Conservation (phyloP, 148 eudicot genomes). For the Linanthus parryae region DNA sequence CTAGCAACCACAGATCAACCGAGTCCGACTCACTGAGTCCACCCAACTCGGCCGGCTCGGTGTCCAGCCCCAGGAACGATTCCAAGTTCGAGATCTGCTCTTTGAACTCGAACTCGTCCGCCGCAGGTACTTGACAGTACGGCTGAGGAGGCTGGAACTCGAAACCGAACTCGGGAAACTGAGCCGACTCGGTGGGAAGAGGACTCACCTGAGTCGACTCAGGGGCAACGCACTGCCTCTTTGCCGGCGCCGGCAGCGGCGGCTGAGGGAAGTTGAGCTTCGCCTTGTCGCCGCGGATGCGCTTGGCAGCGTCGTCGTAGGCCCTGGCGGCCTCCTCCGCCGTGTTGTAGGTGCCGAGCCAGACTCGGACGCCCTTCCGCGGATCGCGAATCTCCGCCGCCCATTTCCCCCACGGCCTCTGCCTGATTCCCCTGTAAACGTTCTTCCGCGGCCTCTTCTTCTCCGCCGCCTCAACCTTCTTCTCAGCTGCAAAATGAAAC, state of each 20-base stretch:
- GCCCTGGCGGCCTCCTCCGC: constrained; percentile 83
- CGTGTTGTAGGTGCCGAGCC: constrained; percentile 91
- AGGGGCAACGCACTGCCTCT: constrained; percentile 19
- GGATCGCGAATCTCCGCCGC: constrained; percentile 97
- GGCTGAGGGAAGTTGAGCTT: constrained; percentile 79
- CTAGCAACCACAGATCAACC: constrained; percentile 38
- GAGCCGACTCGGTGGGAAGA: constrained; percentile 9
- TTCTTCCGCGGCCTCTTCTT: constrained; percentile 42
- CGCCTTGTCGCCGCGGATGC: constrained; percentile 83
- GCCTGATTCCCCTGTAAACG: constrained; percentile 75
- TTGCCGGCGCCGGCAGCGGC: constrained; percentile 16
- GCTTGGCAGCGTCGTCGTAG: constrained; percentile 71
- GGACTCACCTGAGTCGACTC: constrained; percentile 10
- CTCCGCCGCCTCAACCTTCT: background rate
- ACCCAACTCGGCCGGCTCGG: constrained; percentile 12
- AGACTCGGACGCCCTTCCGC: constrained; percentile 63
- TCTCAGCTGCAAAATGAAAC: too few species aligned
- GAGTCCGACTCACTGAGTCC: constrained; percentile 27
- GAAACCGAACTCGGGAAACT: constrained; percentile 2
- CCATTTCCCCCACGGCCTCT: constrained; percentile 96
- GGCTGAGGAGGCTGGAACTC: constrained; percentile 2
- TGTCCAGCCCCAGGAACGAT: constrained; percentile 49
- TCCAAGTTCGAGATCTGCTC: constrained; percentile 45
- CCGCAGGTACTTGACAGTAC: constrained; percentile 1
- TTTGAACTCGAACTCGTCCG: constrained; percentile 22